These are phyloP conservation scores for Coniophora puteana DNA, from an alignment of 1,284 basidiomycete species.

Conservation along the genomic window DNA sequence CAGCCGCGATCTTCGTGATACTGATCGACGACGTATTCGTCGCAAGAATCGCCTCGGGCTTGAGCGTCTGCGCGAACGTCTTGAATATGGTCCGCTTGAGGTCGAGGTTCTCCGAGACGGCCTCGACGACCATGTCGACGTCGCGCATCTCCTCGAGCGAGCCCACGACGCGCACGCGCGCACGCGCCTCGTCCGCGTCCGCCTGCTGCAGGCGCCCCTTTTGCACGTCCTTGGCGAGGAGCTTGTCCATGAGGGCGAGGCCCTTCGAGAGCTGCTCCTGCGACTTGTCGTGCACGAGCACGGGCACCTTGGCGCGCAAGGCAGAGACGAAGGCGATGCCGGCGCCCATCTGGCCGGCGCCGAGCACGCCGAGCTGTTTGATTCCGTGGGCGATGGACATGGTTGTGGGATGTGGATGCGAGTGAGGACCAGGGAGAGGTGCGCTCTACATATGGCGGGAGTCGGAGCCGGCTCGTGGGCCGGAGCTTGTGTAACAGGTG, in stretches of 20 bases:
- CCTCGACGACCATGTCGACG: constrained; percentile 91
- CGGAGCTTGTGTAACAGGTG: too few species aligned
- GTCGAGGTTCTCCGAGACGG: constrained; percentile 82
- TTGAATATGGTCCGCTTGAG: constrained; percentile 83
- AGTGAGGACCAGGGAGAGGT: too few species aligned
- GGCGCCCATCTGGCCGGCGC: constrained; percentile 86
- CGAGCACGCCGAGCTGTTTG: constrained; percentile 65
- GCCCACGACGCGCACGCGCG: constrained; percentile 56
- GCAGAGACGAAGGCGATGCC: constrained; percentile 88
- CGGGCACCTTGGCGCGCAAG: constrained; percentile 72
- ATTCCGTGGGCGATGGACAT: constrained; percentile 67
- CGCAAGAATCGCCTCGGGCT: constrained; percentile 79
- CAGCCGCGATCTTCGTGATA: constrained; percentile 88
- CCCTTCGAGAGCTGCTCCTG: constrained; percentile 67
- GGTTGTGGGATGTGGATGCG: constrained; percentile 3
- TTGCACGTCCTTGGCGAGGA: constrained; percentile 83
- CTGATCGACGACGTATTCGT: constrained; percentile 95
- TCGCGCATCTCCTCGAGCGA: constrained; percentile 60
- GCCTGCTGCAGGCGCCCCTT: constrained; percentile 78
- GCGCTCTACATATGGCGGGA: too few species aligned
- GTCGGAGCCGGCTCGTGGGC: too few species aligned
- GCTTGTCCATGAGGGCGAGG: constrained; percentile 68
- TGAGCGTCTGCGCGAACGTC: constrained; percentile 64
- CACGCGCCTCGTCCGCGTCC: constrained; percentile 73
- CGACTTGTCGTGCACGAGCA: constrained; percentile 70